phyloP scores from a whole-genome alignment of 768 basidiomycete genomes.

The Boletus vinaceobasis region DNA sequence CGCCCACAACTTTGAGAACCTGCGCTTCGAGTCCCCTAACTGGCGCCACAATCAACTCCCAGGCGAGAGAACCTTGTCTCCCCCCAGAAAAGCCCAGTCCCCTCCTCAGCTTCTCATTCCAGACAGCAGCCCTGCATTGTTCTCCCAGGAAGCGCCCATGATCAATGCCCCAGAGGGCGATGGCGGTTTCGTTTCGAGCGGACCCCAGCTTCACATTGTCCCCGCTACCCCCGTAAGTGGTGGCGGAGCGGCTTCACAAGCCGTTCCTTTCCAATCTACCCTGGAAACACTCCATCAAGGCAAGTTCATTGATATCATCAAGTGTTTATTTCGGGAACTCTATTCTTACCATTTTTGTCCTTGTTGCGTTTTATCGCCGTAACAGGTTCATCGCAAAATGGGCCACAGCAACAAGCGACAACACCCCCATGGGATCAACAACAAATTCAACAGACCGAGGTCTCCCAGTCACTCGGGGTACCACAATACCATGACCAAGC shows the following conservation, averaged over 20 bases:
- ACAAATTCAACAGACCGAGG: conserved; percentile 36
- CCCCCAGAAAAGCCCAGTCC: conserved; percentile 55
- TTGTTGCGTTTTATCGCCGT: conserved; percentile 26
- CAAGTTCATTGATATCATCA: conserved; percentile 37
- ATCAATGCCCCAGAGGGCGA: conserved; percentile 64
- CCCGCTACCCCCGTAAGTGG: conserved; percentile 79
- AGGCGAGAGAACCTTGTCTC: conserved; percentile 35
- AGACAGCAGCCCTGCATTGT: conserved; percentile 43
- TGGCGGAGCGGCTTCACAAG: conserved; percentile 45
- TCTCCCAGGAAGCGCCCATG: conserved; percentile 44
- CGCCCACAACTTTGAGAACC: conserved; percentile 53
- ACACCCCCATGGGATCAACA: conserved; percentile 35
- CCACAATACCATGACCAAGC: conserved; percentile 26
- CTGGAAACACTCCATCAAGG: conserved; percentile 52
- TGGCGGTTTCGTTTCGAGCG: conserved; percentile 42
- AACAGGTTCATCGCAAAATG: conserved; percentile 31
- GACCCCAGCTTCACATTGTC: conserved; percentile 73
- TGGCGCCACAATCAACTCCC: conserved; percentile 52
- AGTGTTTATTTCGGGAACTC: conserved; percentile 31
- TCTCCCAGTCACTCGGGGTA: conserved; percentile 28
- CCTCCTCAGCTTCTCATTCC: conserved; percentile 62
- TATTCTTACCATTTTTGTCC: conserved; percentile 28
- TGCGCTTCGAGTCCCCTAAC: conserved; percentile 63
- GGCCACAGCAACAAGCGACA: conserved; percentile 32
- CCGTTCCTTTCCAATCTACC: conserved; percentile 51